Conservation (phyloP, 768 basidiomycete genomes). For the Melanogaster broomeanus region DNA sequence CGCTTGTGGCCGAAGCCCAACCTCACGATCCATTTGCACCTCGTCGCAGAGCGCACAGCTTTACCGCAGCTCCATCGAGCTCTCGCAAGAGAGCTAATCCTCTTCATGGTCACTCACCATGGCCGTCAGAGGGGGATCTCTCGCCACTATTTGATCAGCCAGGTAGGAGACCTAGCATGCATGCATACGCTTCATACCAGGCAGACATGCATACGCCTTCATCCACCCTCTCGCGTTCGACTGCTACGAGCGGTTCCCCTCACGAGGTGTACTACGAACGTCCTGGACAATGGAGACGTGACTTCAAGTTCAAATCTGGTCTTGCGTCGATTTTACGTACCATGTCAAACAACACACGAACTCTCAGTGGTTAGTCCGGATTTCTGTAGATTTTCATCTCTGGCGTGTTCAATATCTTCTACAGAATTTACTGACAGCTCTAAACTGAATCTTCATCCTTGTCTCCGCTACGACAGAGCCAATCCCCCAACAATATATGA, state of each 20-base stretch:
- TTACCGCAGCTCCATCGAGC: background rate
- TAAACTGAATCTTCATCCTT: constrained; percentile 24
- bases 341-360: constrained; percentile 12
- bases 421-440: constrained; percentile 27
- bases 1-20: constrained; percentile 7
- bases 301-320: constrained; percentile 34
- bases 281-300: constrained; percentile 30
- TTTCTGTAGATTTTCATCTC: background rate
- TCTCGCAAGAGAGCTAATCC: too few species aligned
- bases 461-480: constrained; percentile 22
- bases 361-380: constrained; percentile 18
- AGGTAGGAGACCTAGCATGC: constrained; percentile 17
- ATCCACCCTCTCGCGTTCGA: constrained; percentile 22
- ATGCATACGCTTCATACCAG: constrained; percentile 11
- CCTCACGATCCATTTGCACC: constrained; percentile 10
- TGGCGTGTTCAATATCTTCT: background rate
- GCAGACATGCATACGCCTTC: constrained; percentile 26
- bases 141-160: background rate
- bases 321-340: constrained; percentile 32
- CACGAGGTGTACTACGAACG: constrained; percentile 18
- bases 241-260: constrained; percentile 13
- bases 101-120: background rate
- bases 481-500: constrained; percentile 49
- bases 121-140: too few species aligned
- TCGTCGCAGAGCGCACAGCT: constrained; percentile 5